Conservation (phyloP, 2,329 filamentous ascomycete genomes). For the Talaromyces pinophilus region DNA sequence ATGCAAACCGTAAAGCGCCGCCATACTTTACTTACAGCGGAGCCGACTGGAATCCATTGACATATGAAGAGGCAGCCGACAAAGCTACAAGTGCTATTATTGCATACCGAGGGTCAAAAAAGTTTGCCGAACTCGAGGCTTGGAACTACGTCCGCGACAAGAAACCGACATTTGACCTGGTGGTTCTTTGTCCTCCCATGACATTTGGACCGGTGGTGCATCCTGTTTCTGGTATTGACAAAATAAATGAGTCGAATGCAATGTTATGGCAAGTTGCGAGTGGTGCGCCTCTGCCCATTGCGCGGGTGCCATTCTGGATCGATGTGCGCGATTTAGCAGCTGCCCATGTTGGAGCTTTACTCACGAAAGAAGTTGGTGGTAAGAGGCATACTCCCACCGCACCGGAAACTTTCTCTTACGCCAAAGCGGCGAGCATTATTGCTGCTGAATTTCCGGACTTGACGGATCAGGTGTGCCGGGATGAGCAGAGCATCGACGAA, state of each 20-base stretch:
- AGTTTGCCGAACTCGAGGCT: constrained; percentile 34
- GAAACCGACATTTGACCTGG: constrained; percentile 45
- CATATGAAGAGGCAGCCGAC: constrained; percentile 34
- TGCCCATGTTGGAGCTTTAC: constrained; percentile 49
- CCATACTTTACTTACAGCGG: constrained; percentile 31
- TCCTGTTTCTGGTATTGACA: constrained; percentile 35
- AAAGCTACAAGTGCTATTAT: constrained; percentile 28
- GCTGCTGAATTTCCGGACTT: constrained; percentile 38
- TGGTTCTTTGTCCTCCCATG: constrained; percentile 50
- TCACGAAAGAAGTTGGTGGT: constrained; percentile 34
- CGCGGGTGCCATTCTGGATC: constrained; percentile 40
- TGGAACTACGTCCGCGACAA: constrained; percentile 38
- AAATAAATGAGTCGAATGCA: constrained; percentile 48
- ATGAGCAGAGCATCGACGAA: constrained; percentile 29
- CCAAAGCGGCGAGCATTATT: constrained; percentile 48
- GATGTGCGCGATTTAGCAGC: constrained; percentile 51
- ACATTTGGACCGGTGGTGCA: constrained; percentile 49
- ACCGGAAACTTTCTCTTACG: constrained; percentile 52
- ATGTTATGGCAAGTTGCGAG: constrained; percentile 46
- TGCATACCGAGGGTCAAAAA: constrained; percentile 38
- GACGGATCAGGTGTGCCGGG: constrained; percentile 34
- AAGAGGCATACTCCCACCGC: constrained; percentile 45
- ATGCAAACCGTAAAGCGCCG: constrained; percentile 18
- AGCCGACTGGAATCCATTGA: constrained; percentile 36
- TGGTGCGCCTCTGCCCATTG: constrained; percentile 41